A percentile compares a stretch with the other conserved stretches of the same genome.
phyloP scores from a whole-genome alignment of 1,284 basidiomycete genomes.

The Veloboletus limbatus region DNA sequence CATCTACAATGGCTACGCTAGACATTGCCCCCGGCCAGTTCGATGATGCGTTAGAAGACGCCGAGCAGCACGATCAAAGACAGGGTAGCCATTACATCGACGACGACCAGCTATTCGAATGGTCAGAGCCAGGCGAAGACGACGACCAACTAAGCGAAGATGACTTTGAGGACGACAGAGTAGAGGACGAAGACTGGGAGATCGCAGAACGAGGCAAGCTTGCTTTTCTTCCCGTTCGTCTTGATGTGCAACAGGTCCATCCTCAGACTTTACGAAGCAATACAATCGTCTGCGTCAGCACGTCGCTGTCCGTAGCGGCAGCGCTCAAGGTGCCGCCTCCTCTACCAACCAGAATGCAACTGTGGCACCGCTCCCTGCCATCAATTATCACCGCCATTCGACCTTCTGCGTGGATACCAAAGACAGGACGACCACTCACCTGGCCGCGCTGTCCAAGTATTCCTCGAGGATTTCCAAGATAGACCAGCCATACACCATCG shows the following conservation, averaged over 20 bases:
- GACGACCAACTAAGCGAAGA: constrained; percentile 41
- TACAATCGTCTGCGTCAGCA: constrained; percentile 91
- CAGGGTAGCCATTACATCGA: constrained; percentile 49
- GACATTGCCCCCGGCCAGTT: constrained; percentile 47
- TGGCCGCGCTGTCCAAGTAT: constrained; percentile 68
- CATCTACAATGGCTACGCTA: constrained; percentile 21
- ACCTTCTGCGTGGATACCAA: constrained; percentile 34
- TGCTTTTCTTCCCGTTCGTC: background rate
- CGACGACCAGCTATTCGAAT: constrained; percentile 38
- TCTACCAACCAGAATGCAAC: constrained; percentile 45
- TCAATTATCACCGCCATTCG: constrained; percentile 59
- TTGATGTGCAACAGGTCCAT: constrained; percentile 1
- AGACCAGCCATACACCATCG: constrained; percentile 72
- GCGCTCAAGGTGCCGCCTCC: constrained; percentile 54
- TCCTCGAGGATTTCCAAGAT: constrained; percentile 67
- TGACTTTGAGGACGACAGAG: constrained; percentile 54
- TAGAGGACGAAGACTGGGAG: constrained; percentile 93
- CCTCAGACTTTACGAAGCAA: constrained; percentile 91
- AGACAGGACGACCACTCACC: constrained; percentile 63
- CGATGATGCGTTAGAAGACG: constrained; percentile 43
- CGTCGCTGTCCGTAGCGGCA: constrained; percentile 69
- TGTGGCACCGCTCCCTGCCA: constrained; percentile 65
- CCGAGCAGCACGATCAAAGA: constrained; percentile 24
- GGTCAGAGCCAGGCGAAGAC: constrained; percentile 41
- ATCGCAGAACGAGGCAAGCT: constrained; percentile 68